A percentile compares a stretch with the other conserved stretches of the same genome.
Evolutionary conservation across 1,139 yeast genomes (phyloP).

Genomic region (Nakaseomyces bracarensis): DNA sequence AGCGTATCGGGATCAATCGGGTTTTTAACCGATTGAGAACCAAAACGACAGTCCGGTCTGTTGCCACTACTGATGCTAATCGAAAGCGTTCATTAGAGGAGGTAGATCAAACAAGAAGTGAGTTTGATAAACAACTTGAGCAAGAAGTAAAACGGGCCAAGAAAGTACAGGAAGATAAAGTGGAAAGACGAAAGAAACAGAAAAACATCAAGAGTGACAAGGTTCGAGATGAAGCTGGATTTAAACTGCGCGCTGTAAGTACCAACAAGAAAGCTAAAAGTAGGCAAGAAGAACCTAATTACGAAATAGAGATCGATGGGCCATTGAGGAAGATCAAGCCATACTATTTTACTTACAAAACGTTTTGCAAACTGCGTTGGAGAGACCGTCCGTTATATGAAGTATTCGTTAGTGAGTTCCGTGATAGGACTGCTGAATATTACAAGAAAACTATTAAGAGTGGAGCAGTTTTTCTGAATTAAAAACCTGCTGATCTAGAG

Average conservation of each 20-base stretch:
- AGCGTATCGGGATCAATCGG: background rate
- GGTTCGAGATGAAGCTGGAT: constrained; percentile 28
- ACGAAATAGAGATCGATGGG: constrained; percentile 41
- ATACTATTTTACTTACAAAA: constrained; percentile 78
- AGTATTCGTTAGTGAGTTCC: constrained; percentile 72
- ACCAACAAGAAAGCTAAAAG: constrained; percentile 19
- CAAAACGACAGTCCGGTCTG: background rate
- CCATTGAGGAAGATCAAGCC: constrained; percentile 69
- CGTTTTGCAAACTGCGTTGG: constrained; percentile 92
- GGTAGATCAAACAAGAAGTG: background rate
- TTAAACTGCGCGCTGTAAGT: constrained; percentile 26
- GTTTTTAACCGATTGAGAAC: background rate
- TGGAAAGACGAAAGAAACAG: constrained; percentile 9
- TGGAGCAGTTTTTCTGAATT: constrained; percentile 71
- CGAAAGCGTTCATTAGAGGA: background rate
- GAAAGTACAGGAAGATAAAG: constrained; percentile 31
- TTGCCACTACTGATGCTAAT: too few relatives aligned
- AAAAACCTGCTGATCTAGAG: constrained; percentile 53
- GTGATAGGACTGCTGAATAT: constrained; percentile 67
- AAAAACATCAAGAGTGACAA: constrained; percentile 3
- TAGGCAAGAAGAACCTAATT: constrained; percentile 31
- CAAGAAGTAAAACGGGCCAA: constrained; percentile 16
- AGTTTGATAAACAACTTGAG: constrained; percentile 13
- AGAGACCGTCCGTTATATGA: constrained; percentile 70
- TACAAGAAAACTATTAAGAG: constrained; percentile 58